phyloP scores from a whole-genome alignment of 805 yeast genomes.

The Kodamaea leandrae region DNA sequence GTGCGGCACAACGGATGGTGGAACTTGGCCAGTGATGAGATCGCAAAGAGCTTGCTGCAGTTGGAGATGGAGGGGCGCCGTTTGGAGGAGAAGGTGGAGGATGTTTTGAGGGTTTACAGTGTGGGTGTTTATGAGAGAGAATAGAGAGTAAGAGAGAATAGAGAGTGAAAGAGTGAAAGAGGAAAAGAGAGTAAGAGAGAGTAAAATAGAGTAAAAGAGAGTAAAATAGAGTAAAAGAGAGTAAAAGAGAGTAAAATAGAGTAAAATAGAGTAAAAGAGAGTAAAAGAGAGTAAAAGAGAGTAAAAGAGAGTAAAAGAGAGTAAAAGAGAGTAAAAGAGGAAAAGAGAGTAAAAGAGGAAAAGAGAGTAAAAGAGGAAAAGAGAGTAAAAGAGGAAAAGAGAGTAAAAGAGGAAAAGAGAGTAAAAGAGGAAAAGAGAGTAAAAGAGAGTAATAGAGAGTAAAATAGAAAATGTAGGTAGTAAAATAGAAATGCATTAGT shows the following conservation, averaged over 20 bases:
- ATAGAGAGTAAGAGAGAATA: neutral
- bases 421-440: neutral
- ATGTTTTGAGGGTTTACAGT: constrained; percentile 35
- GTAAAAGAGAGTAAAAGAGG: neutral
- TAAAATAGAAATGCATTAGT: neutral
- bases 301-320: neutral
- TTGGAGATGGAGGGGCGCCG: constrained; percentile 33
- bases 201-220: neutral
- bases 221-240: neutral
- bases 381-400: neutral
- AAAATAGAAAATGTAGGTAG: neutral
- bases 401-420: neutral
- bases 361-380: neutral
- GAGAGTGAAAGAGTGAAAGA: neutral
- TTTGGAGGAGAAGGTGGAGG: constrained; percentile 25
- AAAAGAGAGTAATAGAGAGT: neutral
- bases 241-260: too few relatives aligned
- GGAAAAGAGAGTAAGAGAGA: neutral
- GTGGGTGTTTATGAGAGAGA: constrained; percentile 26
- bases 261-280: neutral
- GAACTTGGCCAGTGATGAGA: constrained; percentile 34
- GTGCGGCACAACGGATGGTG: constrained; percentile 53
- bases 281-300: neutral
- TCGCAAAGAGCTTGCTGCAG: constrained; percentile 28
- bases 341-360: neutral